These are phyloP conservation scores for Physcomitrellopsis africana DNA, from an alignment of 225 moss, liverwort and hornwort genomes.

Conservation along the genomic window DNA sequence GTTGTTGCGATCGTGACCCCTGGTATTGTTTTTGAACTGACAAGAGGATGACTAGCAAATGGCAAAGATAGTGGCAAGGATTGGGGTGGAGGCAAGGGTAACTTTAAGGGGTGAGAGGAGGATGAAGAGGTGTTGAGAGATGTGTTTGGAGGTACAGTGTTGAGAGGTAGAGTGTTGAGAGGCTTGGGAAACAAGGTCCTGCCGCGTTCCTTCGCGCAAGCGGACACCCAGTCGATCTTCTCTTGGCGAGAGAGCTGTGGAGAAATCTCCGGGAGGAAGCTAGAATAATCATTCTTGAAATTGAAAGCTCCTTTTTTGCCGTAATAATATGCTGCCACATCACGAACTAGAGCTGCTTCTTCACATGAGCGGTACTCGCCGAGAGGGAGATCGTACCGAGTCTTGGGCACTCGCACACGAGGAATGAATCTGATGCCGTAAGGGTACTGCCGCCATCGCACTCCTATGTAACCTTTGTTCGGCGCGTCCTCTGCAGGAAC, in stretches of 20 bases:
- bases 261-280: conserved; percentile 35
- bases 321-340: conserved; percentile 41
- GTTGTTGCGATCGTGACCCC: conserved; percentile 25
- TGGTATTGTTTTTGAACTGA: conserved; percentile 15
- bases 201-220: conserved; percentile 32
- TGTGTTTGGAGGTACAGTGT: neutral
- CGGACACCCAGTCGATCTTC: conserved; percentile 44
- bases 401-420: conserved; percentile 43
- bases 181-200: conserved; percentile 26
- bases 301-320: conserved; percentile 41
- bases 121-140: conserved; percentile 10
- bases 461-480: neutral
- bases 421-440: neutral
- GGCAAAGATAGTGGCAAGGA: conserved; percentile 18
- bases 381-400: conserved; percentile 40
- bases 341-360: conserved; percentile 39
- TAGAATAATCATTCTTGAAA: conserved; percentile 28
- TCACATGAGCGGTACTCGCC: conserved; percentile 39
- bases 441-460: neutral
- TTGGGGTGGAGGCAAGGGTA: neutral
- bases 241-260: conserved; percentile 35
- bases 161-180: neutral
- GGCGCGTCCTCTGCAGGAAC: conserved; percentile 20
- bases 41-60: conserved; percentile 13
- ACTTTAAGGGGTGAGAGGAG: conserved; percentile 15